These are phyloP conservation scores for Sclerotinia trifoliorum DNA, from an alignment of 2,329 filamentous ascomycete genomes.

Conservation along the genomic window DNA sequence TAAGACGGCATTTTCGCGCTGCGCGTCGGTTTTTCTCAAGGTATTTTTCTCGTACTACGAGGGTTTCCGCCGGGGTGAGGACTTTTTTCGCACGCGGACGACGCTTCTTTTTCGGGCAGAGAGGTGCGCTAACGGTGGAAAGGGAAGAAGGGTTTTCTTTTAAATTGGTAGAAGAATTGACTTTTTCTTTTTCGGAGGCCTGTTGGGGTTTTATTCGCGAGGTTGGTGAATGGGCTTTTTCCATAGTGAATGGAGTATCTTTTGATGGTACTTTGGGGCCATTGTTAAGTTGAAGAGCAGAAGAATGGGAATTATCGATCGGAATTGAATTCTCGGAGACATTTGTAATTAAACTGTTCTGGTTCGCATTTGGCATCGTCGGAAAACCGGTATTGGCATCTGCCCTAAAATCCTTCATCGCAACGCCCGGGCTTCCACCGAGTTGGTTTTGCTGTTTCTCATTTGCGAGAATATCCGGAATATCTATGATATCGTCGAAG, in stretches of 20 bases:
- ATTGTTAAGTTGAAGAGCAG: not conserved
- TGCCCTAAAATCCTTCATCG: not conserved
- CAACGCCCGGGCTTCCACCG: not conserved
- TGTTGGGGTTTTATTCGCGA: not conserved
- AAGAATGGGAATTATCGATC: not conserved
- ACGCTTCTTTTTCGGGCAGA: slow-evolving; percentile 1
- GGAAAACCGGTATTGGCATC: no score
- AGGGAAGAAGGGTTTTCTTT: not conserved
- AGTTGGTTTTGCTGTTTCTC: not conserved
- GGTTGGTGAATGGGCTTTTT: not conserved
- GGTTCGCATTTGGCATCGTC: not conserved
- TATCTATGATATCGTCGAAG: slow-evolving; percentile 2
- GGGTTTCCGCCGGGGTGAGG: not conserved
- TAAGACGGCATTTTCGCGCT: slow-evolving; percentile 10
- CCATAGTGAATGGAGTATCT: not conserved
- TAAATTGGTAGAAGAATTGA: not conserved
- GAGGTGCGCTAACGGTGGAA: not conserved
- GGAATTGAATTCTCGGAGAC: not conserved
- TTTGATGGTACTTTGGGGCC: not conserved
- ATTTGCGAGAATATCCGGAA: not conserved
- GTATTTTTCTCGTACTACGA: not conserved
- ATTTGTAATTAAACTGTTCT: not conserved
- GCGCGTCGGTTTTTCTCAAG: slow-evolving; percentile 12
- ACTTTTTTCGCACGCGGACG: slow-evolving; percentile 4
- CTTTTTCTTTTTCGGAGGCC: not conserved